phyloP scores from a whole-genome alignment of 257 asterid species.

The Parsonsia alboflavescens region DNA sequence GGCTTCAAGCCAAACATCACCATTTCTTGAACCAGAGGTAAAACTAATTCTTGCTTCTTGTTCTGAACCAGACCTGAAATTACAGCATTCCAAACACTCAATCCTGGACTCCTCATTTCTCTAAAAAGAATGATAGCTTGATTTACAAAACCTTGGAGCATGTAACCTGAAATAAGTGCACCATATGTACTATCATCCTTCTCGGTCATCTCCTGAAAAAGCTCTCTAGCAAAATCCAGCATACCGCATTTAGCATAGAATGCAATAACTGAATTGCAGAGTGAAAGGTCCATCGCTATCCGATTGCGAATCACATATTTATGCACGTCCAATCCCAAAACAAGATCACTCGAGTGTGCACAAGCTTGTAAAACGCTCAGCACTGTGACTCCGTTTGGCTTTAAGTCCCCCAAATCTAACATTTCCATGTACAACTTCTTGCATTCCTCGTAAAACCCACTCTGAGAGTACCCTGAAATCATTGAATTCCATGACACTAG shows the following conservation, averaged over 20 bases:
- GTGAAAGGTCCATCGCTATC: slow-evolving; percentile 54
- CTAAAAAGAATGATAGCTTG: slow-evolving; percentile 52
- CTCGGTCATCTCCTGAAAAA: slow-evolving; percentile 69
- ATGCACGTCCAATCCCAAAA: slow-evolving; percentile 72
- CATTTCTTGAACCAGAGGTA: slow-evolving; percentile 54
- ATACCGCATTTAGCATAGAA: slow-evolving; percentile 79
- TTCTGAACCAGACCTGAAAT: slow-evolving; percentile 77
- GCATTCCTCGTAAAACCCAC: slow-evolving; percentile 63
- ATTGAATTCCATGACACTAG: slow-evolving; percentile 83
- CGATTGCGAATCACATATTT: slow-evolving; percentile 41
- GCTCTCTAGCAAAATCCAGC: slow-evolving; percentile 69
- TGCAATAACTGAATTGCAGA: slow-evolving; percentile 61
- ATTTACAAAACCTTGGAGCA: slow-evolving; percentile 66
- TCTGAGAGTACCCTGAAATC: slow-evolving; percentile 79
- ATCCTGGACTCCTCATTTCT: slow-evolving; percentile 46
- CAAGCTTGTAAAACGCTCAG: slow-evolving; percentile 72
- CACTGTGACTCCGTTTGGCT: slow-evolving; percentile 59
- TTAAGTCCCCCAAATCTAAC: slow-evolving; percentile 38
- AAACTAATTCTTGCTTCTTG: slow-evolving; percentile 38
- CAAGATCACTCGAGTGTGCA: slow-evolving; percentile 70
- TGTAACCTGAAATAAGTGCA: slow-evolving; percentile 74
- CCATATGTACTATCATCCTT: slow-evolving; percentile 73
- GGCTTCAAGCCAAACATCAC: slow-evolving; percentile 49
- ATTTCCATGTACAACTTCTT: slow-evolving; percentile 51
- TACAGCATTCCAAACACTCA: slow-evolving; percentile 82